Percentiles rank a stretch among this genome's conserved stretches.
Conservation (phyloP, 768 basidiomycete genomes). For the Imleria badia region DNA sequence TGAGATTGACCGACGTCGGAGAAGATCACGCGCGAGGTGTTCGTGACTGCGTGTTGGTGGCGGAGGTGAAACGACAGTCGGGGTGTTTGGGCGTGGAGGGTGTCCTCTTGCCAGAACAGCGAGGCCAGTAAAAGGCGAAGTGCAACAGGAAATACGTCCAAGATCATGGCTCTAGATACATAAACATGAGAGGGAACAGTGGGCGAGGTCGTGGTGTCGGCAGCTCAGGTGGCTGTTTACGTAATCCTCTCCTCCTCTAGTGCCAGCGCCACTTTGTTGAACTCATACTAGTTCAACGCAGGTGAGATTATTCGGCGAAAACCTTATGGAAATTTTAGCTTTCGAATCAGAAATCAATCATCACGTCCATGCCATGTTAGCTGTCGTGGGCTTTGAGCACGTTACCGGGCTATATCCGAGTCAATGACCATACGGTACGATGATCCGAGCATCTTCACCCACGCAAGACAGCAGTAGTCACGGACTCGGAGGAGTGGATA, state of each 20-base stretch:
- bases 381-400: no score
- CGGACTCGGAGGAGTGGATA: not conserved
- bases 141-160: slow-evolving; percentile 37
- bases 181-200: not conserved
- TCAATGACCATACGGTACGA: no score
- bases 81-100: slow-evolving; percentile 31
- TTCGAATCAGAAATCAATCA: not conserved
- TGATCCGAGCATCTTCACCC: not conserved
- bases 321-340: not conserved
- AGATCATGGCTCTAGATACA: slow-evolving; percentile 12
- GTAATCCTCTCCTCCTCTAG: slow-evolving; percentile 8
- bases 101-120: slow-evolving; percentile 36
- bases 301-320: no score
- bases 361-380: not conserved
- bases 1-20: slow-evolving; percentile 45
- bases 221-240: not conserved
- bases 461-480: not conserved
- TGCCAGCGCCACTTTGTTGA: not conserved
- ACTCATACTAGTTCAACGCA: no score
- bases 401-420: no score
- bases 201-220: not conserved
- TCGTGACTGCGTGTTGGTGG: slow-evolving; percentile 59
- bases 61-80: slow-evolving; percentile 60
- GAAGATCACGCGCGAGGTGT: slow-evolving; percentile 58
- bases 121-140: slow-evolving; percentile 43